Conservation (phyloP, 2,329 filamentous ascomycete genomes). For the Arthrobotrys conoides region DNA sequence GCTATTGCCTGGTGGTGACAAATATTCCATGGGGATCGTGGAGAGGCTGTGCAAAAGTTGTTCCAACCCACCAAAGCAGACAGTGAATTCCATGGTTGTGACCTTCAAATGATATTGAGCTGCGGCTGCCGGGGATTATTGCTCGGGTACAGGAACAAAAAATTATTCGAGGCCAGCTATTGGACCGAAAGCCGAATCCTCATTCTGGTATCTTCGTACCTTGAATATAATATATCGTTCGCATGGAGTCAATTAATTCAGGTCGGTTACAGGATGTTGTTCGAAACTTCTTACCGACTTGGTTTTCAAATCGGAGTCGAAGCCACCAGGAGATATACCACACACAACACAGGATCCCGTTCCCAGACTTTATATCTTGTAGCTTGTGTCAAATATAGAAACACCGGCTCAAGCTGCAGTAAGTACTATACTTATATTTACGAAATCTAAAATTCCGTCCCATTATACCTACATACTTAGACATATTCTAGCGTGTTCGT, state of each 20-base stretch:
- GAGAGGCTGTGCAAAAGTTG: slow-evolving; percentile 30
- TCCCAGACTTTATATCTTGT: too few species aligned
- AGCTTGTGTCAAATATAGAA: slow-evolving; percentile 20
- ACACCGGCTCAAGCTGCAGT: neutral
- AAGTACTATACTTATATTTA: neutral
- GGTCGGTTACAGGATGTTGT: too few species aligned
- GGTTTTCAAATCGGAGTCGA: neutral
- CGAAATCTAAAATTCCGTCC: neutral
- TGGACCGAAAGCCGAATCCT: too few species aligned
- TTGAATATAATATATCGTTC: neutral
- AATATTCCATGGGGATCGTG: slow-evolving; percentile 19
- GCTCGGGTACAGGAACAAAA: too few species aligned
- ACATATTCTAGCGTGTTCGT: neutral
- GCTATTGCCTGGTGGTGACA: slow-evolving; percentile 20
- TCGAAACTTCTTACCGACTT: neutral
- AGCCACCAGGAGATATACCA: slow-evolving; percentile 12
- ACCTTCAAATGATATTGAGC: neutral
- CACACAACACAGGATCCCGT: slow-evolving; percentile 19
- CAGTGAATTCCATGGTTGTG: neutral
- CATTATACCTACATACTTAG: neutral
- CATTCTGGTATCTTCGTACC: too few species aligned
- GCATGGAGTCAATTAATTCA: neutral
- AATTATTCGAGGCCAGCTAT: too few species aligned
- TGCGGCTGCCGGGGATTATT: neutral
- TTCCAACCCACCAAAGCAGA: neutral